These are phyloP conservation scores for Cymbidium sinense DNA, from an alignment of 106 monocot genomes.

Conservation along the genomic window DNA sequence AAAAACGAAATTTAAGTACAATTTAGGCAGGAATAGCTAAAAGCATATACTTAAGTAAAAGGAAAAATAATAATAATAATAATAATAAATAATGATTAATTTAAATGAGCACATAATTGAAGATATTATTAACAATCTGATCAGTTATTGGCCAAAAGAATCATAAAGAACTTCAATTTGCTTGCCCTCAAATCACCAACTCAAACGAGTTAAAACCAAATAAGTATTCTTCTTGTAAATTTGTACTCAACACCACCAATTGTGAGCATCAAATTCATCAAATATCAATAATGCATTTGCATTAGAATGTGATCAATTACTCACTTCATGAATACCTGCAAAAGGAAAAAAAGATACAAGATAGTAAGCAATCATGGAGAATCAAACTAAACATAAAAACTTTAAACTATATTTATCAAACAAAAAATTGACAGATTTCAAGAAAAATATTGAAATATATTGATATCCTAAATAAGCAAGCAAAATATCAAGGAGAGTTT, in stretches of 20 bases:
- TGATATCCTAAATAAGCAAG: not conserved
- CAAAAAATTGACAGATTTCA: not conserved
- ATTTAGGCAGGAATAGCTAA: not conserved
- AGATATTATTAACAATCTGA: not conserved
- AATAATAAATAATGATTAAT: not conserved
- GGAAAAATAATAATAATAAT: too few relatives aligned
- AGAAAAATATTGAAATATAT: not conserved
- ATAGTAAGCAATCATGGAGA: not conserved
- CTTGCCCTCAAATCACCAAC: not conserved
- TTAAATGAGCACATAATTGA: not conserved
- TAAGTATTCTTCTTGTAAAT: not conserved
- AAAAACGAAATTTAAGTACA: not conserved
- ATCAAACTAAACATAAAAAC: not conserved
- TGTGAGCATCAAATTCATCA: not conserved
- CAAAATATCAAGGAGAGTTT: not conserved
- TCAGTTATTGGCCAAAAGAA: not conserved
- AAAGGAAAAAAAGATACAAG: not conserved
- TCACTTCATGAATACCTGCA: slow-evolving; percentile 45
- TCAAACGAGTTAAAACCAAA: not conserved
- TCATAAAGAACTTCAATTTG: not conserved
- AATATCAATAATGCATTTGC: not conserved
- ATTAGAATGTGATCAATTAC: slow-evolving; percentile 9
- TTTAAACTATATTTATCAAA: not conserved
- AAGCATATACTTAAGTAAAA: too few relatives aligned
- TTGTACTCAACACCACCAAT: not conserved